A percentile compares a stretch with the other conserved stretches of the same genome.
Conservation (phyloP, 345 rosid genomes). For the Camelina sativa region DNA sequence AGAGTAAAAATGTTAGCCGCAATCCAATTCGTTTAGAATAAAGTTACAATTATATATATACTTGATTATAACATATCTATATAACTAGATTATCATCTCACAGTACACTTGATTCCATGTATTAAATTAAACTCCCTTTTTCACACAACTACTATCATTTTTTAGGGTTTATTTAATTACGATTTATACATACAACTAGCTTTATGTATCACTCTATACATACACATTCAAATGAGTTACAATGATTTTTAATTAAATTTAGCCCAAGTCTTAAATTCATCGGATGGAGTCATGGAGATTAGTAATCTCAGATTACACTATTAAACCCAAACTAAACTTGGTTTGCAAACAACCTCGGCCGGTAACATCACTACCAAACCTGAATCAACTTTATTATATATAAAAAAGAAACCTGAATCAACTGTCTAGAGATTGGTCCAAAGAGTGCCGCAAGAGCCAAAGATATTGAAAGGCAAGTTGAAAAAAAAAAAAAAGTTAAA, state of each 20-base stretch:
- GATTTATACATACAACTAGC: neutral
- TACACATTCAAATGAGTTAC: neutral
- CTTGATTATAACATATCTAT: neutral
- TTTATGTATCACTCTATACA: neutral
- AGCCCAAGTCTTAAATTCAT: neutral
- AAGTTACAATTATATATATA: slow-evolving; percentile 1
- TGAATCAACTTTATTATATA: too few relatives aligned
- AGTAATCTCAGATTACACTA: too few relatives aligned
- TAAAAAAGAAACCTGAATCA: too few relatives aligned
- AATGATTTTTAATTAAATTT: neutral
- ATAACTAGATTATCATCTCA: slow-evolving; percentile 15
- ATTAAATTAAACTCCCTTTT: neutral
- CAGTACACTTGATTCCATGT: slow-evolving; percentile 10
- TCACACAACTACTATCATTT: slow-evolving; percentile 23
- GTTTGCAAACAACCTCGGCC: too few relatives aligned
- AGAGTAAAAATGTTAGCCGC: slow-evolving; percentile 9
- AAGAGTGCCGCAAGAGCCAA: too few relatives aligned
- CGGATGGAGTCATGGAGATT: too few relatives aligned
- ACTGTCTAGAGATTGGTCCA: too few relatives aligned
- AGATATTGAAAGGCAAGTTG: too few relatives aligned
- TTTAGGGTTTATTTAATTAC: neutral
- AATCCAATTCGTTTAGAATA: slow-evolving; percentile 12
- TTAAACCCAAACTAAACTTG: too few relatives aligned
- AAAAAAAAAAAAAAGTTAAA: too few relatives aligned
- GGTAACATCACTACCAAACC: too few relatives aligned